Percentiles rank a stretch among this genome's conserved stretches.
These are phyloP conservation scores for Colletotrichum cuscutae DNA, from an alignment of 2,329 filamentous ascomycete genomes.

Conservation along the genomic window DNA sequence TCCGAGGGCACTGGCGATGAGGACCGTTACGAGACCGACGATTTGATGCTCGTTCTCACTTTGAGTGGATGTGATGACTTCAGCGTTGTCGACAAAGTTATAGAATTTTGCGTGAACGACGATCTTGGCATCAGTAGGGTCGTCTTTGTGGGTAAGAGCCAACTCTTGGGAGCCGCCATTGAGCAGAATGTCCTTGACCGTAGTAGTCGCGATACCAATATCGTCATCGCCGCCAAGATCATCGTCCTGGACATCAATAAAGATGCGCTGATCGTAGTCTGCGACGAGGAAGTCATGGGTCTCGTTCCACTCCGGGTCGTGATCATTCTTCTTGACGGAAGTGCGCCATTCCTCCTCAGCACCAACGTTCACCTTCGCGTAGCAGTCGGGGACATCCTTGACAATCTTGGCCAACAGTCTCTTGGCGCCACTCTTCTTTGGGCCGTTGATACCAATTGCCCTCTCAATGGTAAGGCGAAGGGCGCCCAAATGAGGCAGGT, in stretches of 20 bases:
- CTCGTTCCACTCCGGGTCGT: conserved; percentile 58
- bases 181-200: conserved; percentile 53
- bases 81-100: conserved; percentile 50
- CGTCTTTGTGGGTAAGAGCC: conserved; percentile 48
- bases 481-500: conserved; percentile 53
- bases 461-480: conserved; percentile 55
- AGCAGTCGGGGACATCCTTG: conserved; percentile 59
- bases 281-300: conserved; percentile 58
- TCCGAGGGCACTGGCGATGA: conserved; percentile 53
- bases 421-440: conserved; percentile 45
- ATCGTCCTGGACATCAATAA: conserved; percentile 54
- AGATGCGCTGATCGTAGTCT: conserved; percentile 55
- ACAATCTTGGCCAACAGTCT: conserved; percentile 54
- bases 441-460: conserved; percentile 48
- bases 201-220: conserved; percentile 53
- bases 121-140: conserved; percentile 48
- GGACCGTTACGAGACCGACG: conserved; percentile 53
- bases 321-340: conserved; percentile 51
- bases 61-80: conserved; percentile 43
- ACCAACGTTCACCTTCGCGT: conserved; percentile 53
- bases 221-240: conserved; percentile 55
- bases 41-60: conserved; percentile 43
- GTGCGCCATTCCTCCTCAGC: conserved; percentile 57
- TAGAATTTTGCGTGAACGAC: conserved; percentile 51
- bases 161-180: conserved; percentile 54